Evolutionary conservation across 495 filamentous ascomycete genomes (phyloP).

Genomic region (Penicillium taxi): DNA sequence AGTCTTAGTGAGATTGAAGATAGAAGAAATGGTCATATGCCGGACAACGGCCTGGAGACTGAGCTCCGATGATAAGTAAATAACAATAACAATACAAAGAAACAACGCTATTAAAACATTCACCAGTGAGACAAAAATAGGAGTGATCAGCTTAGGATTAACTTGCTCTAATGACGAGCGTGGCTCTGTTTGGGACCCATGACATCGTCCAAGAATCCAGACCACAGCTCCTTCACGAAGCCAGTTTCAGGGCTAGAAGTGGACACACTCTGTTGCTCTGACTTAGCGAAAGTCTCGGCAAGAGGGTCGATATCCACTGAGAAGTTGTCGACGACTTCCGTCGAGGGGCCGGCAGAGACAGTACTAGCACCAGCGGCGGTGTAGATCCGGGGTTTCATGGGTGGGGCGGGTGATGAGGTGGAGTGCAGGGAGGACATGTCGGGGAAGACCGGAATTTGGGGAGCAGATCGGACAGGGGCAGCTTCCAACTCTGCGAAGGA

Average conservation of each 20-base stretch:
- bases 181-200: constrained; percentile 36
- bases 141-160: too few relatives aligned
- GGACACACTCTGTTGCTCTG: constrained; percentile 15
- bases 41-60: too few relatives aligned
- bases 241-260: constrained; percentile 27
- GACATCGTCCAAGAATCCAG: constrained; percentile 52
- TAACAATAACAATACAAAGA: too few relatives aligned
- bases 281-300: constrained; percentile 46
- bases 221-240: constrained; percentile 43
- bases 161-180: constrained; percentile 17
- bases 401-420: constrained; percentile 20
- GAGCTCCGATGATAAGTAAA: too few relatives aligned
- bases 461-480: constrained; percentile 17
- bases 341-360: constrained; percentile 47
- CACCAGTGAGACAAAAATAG: too few relatives aligned
- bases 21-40: too few relatives aligned
- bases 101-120: too few relatives aligned
- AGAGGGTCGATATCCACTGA: constrained; percentile 50
- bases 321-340: constrained; percentile 52
- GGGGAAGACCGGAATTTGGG: constrained; percentile 49
- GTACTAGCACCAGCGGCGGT: constrained; percentile 45
- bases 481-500: constrained; percentile 38
- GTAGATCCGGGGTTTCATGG: constrained; percentile 51
- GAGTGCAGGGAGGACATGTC: constrained; percentile 29
- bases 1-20: too few relatives aligned